Percentiles rank a stretch among this genome's conserved stretches.
Evolutionary conservation across 1,284 basidiomycete genomes (phyloP).

Genomic region (Cryptococcus depauperatus): DNA sequence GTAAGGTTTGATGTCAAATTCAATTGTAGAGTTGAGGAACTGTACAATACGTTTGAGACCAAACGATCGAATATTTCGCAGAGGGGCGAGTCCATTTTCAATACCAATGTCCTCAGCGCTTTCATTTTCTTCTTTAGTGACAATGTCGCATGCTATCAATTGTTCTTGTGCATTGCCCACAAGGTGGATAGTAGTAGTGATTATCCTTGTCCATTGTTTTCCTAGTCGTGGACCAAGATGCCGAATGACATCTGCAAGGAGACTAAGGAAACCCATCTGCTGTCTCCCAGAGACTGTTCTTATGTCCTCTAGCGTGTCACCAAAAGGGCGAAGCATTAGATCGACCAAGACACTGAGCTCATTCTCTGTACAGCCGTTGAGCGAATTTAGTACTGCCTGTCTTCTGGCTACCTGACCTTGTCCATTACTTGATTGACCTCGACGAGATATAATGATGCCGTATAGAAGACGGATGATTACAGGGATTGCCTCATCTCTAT

Average conservation of each 20-base stretch:
- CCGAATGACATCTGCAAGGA: slow-evolving; percentile 75
- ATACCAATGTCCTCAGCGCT: slow-evolving; percentile 35
- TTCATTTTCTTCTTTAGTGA: slow-evolving; percentile 39
- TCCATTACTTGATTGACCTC: slow-evolving; percentile 54
- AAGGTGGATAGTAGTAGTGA: slow-evolving; percentile 61
- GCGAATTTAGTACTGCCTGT: slow-evolving; percentile 65
- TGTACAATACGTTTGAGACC: slow-evolving; percentile 81
- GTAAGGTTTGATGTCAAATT: slow-evolving; percentile 69
- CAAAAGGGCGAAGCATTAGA: slow-evolving; percentile 79
- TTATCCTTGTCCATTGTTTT: slow-evolving; percentile 61
- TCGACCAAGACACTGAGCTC: slow-evolving; percentile 76
- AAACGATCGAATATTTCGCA: slow-evolving; percentile 64
- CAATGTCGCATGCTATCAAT: slow-evolving; percentile 45
- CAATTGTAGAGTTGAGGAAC: slow-evolving; percentile 65
- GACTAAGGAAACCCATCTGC: slow-evolving; percentile 69
- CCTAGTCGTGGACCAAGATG: slow-evolving; percentile 66
- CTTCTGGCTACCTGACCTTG: slow-evolving; percentile 62
- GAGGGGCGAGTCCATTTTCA: slow-evolving; percentile 44
- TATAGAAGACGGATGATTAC: slow-evolving; percentile 72
- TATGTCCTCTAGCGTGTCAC: slow-evolving; percentile 4
- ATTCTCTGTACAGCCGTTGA: slow-evolving; percentile 61
- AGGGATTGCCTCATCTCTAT: slow-evolving; percentile 65
- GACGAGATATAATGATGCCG: slow-evolving; percentile 78
- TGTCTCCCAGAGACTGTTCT: slow-evolving; percentile 54
- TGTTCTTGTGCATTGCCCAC: slow-evolving; percentile 57